Evolutionary conservation across 352 stramenopile species (phyloP).

Genomic region (Phytopythium kandeliae): DNA sequence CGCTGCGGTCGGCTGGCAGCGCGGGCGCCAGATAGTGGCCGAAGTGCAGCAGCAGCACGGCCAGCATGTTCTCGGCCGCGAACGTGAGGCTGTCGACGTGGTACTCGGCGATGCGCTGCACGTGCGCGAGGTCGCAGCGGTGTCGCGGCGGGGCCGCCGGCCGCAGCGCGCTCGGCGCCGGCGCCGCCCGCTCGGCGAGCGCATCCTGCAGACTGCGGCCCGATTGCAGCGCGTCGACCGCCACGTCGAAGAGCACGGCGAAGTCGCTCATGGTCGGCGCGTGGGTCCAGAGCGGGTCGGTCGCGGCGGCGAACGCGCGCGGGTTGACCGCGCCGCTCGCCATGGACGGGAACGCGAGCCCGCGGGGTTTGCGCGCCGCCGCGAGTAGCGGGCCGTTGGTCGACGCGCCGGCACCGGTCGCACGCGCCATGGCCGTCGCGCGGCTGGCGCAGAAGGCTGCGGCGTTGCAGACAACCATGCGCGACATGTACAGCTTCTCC

Average conservation of each 20-base stretch:
- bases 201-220: constrained; percentile 36
- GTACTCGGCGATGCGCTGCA: constrained; percentile 65
- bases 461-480: constrained; percentile 78
- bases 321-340: constrained; percentile 25
- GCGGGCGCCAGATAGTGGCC: constrained; percentile 44
- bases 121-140: constrained; percentile 11
- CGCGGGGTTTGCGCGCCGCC: constrained; percentile 26
- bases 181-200: constrained; percentile 11
- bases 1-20: constrained; percentile 17
- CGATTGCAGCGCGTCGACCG: constrained; percentile 37
- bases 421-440: constrained; percentile 33
- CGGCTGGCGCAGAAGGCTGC: constrained; percentile 67
- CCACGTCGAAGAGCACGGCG: constrained; percentile 44
- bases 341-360: constrained; percentile 40
- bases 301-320: constrained; percentile 44
- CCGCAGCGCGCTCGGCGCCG: constrained; percentile 4
- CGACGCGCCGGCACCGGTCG: not conserved
- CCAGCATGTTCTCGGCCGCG: constrained; percentile 71
- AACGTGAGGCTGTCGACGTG: constrained; percentile 71
- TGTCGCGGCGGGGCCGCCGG: constrained; percentile 8
- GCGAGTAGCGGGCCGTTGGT: constrained; percentile 33
- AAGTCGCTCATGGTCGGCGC: constrained; percentile 60
- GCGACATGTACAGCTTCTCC: constrained; percentile 73
- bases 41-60: constrained; percentile 67
- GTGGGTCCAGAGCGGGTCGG: constrained; percentile 55